Base-by-base conservation (phyloP, 2,329 filamentous ascomycete genomes). In the Leptographium procerum region DNA sequence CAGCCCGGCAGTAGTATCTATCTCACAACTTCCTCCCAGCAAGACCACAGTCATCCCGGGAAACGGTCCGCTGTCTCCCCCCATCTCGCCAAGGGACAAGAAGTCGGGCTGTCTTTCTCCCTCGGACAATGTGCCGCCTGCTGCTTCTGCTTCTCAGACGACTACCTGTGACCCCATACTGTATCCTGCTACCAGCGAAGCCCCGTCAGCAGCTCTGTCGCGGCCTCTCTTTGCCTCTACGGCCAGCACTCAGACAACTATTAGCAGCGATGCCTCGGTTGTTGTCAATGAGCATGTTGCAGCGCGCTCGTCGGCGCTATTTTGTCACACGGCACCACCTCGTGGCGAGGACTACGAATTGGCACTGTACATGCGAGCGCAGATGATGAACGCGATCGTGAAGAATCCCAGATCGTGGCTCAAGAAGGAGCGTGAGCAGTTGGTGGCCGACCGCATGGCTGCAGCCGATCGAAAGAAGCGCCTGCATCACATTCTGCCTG, bases 101-200 rank as follows among this genome's bases (percentile, higher is more conserved):
- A 61, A 69, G 3, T 69, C 73, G 55, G 64, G 69, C 0, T 60
- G 34, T 24, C 40, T 26, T 8, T 31, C 29, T 1, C 14, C 26
- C 3, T 11, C 40, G 29, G 40, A 63, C 4, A 54, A 31, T 16
- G 11, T 19, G 26, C 4, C 40, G 19, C 16, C n/a, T 1, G 33
- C n/a, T 9, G 28, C 16, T 1, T n/a, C 26, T 1, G n/a, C 55
- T 3, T 34, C 26, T 26, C 57, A 52, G 47, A 61, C 63, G 11
- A 47, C 51, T 3, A 67, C 76, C 57, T 73, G 75, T 62, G 82
- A 85, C 61, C 82, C 82, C 2, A 82, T 85, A 36, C 70, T 85
- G 34, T 85, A 81, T 63, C 81, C 82, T 11, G 52, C 54, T 3
- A 57, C 65, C 43, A 73, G 75, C 43, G 78, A 82, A 14, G 60